These are phyloP conservation scores for Sporothrix dimorphospora DNA, from an alignment of 2,329 filamentous ascomycete species.

Conservation along the genomic window DNA sequence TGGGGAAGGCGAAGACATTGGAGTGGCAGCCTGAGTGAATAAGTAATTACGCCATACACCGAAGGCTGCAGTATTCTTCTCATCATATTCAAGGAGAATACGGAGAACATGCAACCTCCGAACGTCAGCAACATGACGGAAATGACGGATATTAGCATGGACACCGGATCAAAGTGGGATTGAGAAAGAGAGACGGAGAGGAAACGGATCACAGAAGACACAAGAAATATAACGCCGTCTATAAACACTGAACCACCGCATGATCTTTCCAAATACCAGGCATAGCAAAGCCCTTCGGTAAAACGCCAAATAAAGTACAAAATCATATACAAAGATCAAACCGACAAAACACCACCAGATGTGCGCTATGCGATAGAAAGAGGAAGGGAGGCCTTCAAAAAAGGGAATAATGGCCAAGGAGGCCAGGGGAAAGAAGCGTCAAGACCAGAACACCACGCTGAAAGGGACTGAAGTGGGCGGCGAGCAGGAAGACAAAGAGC, in stretches of 20 bases:
- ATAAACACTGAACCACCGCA: background rate
- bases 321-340: background rate
- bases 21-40: background rate
- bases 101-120: background rate
- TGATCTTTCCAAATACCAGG: background rate
- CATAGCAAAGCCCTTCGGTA: background rate
- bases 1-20: background rate
- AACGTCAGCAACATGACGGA: background rate
- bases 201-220: background rate
- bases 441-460: conserved; percentile 17
- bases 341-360: background rate
- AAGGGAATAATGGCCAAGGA: background rate
- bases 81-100: background rate
- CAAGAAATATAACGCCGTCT: background rate
- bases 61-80: background rate
- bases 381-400: no score
- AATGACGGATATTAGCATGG: no score
- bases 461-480: background rate
- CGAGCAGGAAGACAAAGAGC: background rate
- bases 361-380: conserved; percentile 18
- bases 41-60: no score
- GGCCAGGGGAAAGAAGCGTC: no score
- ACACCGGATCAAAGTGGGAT: no score
- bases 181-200: background rate
- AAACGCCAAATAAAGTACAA: background rate